phyloP scores from a whole-genome alignment of 306 rosid species.

The Cicer judaicum region DNA sequence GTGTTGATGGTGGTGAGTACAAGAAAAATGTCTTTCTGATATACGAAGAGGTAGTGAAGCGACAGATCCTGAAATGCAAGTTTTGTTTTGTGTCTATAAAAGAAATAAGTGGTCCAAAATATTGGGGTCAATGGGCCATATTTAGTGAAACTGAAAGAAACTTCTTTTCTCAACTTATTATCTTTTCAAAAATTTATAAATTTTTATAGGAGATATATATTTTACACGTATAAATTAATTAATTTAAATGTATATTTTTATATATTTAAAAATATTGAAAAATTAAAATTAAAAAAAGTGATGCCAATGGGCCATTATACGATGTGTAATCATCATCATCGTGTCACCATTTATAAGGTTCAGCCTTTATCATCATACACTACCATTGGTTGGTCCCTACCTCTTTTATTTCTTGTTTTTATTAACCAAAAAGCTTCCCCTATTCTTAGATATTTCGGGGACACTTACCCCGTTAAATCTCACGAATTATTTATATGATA shows the following conservation, averaged over 20 bases:
- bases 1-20: constrained; percentile 1
- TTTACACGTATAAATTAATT: too few relatives aligned
- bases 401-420: too few relatives aligned
- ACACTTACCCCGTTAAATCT: too few relatives aligned
- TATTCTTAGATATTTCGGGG: too few relatives aligned
- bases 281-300: constrained; percentile 5
- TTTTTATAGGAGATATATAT: too few relatives aligned
- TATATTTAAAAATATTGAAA: too few relatives aligned
- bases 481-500: too few relatives aligned
- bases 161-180: too few relatives aligned
- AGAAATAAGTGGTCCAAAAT: constrained; percentile 43
- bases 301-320: constrained; percentile 34
- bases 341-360: constrained; percentile 26
- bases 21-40: constrained; percentile 33
- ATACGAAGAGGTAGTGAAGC: constrained; percentile 40
- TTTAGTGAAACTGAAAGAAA: constrained; percentile 33
- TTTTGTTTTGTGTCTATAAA: constrained; percentile 30
- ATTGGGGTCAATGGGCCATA: constrained; percentile 40
- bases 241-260: too few relatives aligned
- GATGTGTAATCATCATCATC: constrained; percentile 19
- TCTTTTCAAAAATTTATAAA: too few relatives aligned
- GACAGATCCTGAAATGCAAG: constrained; percentile 37
- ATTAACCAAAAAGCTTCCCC: too few relatives aligned
- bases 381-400: background rate
- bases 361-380: background rate